Base-by-base conservation (phyloP, 2,329 filamentous ascomycete genomes). In the Coniochaeta hoffmannii region DNA sequence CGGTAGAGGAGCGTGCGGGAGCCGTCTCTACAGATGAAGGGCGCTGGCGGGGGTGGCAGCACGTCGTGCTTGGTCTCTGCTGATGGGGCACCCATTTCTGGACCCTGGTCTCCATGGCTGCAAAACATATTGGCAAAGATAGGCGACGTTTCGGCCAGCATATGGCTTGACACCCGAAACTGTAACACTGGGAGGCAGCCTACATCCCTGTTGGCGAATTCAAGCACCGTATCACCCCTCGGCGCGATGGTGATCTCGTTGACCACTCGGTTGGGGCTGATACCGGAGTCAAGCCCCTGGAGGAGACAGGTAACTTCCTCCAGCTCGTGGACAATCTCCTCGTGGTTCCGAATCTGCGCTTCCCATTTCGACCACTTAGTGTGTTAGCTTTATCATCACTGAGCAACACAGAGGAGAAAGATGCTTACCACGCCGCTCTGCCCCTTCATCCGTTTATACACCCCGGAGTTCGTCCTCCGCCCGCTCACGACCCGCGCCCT, bases 101-200 rank as follows among this genome's bases (percentile, higher is more conserved):
- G 41, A 26, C 26, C 41, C 6, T 7, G 41, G n/a, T 46, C 41
- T 17, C 10, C 60, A 51, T 50, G 53, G 14, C 38, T 17, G 56
- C 28, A 49, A 22, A 82, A 77, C 65, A 80, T 76, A 38, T 73
- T 69, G 0, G 73, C 72, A 58, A 82, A 82, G 4, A 81, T 70
- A 7, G 77, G 75, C 12, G 79, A 81, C 0, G 74, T 74, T 63
- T 80, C 76, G 3, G 75, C 71, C 14, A 81, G 64, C 64, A 78
- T 71, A 58, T 75, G 70, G 1, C 77, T 80, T 0, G 76, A 79
- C 6, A 82, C 77, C 6, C 77, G 71, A 54, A 81, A 82, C 6
- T 77, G 71, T 11, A 77, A 60, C 1, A 74, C 71, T 0, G 76
- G 75, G 50, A 65, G 55, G 15, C 57, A 58, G 36, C 73, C 70